Percentiles rank a stretch among this genome's conserved stretches.
Evolutionary conservation across 208 protist species (phyloP).

Genomic region (Tritrichomonas musculus): DNA sequence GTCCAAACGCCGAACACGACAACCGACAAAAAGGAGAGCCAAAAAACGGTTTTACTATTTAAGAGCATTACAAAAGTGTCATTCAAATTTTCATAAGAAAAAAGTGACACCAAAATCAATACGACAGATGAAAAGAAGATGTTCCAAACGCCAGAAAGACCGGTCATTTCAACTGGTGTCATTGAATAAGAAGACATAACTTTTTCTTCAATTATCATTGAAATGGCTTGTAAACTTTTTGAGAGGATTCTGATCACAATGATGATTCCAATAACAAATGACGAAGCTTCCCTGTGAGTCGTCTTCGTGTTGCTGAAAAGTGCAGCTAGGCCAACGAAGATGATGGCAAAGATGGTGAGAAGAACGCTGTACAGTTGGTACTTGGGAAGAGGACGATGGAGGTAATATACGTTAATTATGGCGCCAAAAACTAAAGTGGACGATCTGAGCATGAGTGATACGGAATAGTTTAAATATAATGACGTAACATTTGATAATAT

Average conservation of each 20-base stretch:
- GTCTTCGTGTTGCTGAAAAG: neutral
- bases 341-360: neutral
- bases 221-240: neutral
- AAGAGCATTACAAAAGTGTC: neutral
- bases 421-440: conserved; percentile 10
- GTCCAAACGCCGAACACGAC: neutral
- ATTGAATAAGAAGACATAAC: neutral
- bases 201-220: conserved; percentile 20
- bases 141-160: neutral
- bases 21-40: neutral
- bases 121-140: neutral
- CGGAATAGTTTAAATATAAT: conserved; percentile 10
- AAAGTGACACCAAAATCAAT: no score
- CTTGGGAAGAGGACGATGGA: neutral
- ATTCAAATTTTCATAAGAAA: neutral
- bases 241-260: neutral
- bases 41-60: neutral
- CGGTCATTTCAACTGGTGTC: neutral
- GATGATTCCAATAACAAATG: neutral
- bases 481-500: neutral
- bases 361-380: neutral
- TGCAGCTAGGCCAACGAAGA: neutral
- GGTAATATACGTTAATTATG: neutral
- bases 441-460: conserved; percentile 1
- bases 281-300: neutral